Evolutionary conservation across 345 rosid species (phyloP), one percentile per base, ranked within the genome.

Genomic region (Arabidopsis suecica): DNA sequence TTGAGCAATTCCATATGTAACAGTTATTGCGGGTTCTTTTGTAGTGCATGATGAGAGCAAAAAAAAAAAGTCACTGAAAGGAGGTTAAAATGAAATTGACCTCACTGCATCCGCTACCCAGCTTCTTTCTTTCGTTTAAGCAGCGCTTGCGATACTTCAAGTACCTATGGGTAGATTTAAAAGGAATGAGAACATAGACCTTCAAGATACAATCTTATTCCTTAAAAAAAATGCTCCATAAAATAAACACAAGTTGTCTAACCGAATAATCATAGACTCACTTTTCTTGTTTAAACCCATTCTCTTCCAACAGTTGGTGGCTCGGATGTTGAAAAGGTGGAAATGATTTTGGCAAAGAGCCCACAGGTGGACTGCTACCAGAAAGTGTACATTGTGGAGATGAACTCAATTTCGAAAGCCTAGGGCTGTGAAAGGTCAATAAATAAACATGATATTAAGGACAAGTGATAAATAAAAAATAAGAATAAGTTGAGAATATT

Each of bases 261-360:
- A 67, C 8, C 41, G 4, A 32, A 69, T 36, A 61, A 37, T 48
- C 13, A 71, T 40, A 66, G 20, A 62, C 97, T 87, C 88, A 95
- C 99, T 87, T 89, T 81, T 95, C 94, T 76, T 92, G 99, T 82
- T 87, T 90, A 53, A 95, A 95, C 53, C 97, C 97, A 85, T 95
- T 92, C 75, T 92, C 97, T 86, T 95, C 99, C 65, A 95, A 81
- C 62, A 95, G 83, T 75, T 88, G 92, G 85, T 95, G 97, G 79
- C 99, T 92, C 6, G 96, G 97, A 85, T 95, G 99, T 80, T 92
- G 97, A 73, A 95, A 95, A 58, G 79, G 88, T 23, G 96, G 99
- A 75, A 95, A 86, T 61, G 99, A 84, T 79, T 90, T 95, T 51
- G 99, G 99, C 82, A 92, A 79, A 72, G 97, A 95, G 51, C 99